phyloP scores from a whole-genome alignment of 495 filamentous ascomycete species.

The Penicillium robsamsonii region DNA sequence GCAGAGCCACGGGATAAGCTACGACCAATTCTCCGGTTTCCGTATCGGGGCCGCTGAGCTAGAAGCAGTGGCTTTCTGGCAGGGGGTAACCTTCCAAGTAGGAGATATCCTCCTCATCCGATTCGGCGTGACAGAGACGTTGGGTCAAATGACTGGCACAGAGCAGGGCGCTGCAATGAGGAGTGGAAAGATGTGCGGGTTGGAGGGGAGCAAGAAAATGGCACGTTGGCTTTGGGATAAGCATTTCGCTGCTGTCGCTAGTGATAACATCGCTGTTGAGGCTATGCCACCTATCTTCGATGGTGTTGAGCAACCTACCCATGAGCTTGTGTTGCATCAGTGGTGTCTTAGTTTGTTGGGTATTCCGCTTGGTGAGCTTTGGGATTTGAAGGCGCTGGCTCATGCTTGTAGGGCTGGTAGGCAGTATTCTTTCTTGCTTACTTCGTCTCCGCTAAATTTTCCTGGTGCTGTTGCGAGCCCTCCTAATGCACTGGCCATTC shows the following conservation, averaged over 20 bases:
- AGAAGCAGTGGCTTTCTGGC: constrained; percentile 30
- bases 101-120: constrained; percentile 50
- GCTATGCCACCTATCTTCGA: constrained; percentile 22
- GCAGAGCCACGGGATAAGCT: constrained; percentile 31
- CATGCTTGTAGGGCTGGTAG: constrained; percentile 44
- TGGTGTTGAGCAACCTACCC: constrained; percentile 16
- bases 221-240: constrained; percentile 34
- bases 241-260: constrained; percentile 33
- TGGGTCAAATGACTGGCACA: constrained; percentile 28
- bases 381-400: constrained; percentile 55
- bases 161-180: constrained; percentile 26
- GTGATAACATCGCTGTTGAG: constrained; percentile 33
- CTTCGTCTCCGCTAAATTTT: constrained; percentile 46
- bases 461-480: constrained; percentile 44
- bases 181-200: constrained; percentile 13
- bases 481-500: constrained; percentile 40
- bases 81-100: constrained; percentile 31
- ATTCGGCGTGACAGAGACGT: constrained; percentile 41
- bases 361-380: constrained; percentile 60
- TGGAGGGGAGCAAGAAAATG: constrained; percentile 29
- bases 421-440: constrained; percentile 45
- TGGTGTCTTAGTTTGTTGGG: constrained; percentile 43
- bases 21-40: constrained; percentile 34
- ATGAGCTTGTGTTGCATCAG: constrained; percentile 35
- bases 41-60: constrained; percentile 32